phyloP scores from a whole-genome alignment of 306 rosid species.

The Potentilla sterilis region DNA sequence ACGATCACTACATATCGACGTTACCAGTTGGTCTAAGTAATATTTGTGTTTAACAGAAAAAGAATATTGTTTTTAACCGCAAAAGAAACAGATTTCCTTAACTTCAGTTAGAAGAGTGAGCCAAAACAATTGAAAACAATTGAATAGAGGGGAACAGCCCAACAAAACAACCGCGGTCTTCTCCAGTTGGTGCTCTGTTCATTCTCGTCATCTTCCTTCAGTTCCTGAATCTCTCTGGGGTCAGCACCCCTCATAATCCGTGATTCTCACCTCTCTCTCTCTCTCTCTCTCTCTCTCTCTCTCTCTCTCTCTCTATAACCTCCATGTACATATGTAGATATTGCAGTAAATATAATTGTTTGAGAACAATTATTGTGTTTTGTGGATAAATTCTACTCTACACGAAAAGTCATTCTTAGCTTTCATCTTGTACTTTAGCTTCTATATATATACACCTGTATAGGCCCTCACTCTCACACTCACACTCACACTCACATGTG shows the following conservation, averaged over 20 bases:
- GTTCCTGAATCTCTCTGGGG: background rate
- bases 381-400: slow-evolving; percentile 10
- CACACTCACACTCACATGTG: slow-evolving; percentile 30
- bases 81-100: no score
- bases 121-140: background rate
- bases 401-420: slow-evolving; percentile 32
- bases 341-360: background rate
- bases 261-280: slow-evolving; percentile 24
- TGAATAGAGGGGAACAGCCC: background rate
- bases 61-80: no score
- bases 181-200: background rate
- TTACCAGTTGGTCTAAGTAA: no score
- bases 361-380: background rate
- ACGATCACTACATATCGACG: no score
- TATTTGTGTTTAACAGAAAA: no score
- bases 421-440: slow-evolving; percentile 31
- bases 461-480: slow-evolving; percentile 16
- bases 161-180: background rate
- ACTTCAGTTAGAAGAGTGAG: background rate
- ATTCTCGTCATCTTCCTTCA: background rate
- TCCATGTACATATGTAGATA: background rate
- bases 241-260: slow-evolving; percentile 34
- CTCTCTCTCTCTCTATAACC: background rate
- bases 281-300: no score
- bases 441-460: slow-evolving; percentile 4